A percentile compares a stretch with the other conserved stretches of the same genome.
Conservation (phyloP, 148 eudicot species). For the Pharnaceum exiguum region DNA sequence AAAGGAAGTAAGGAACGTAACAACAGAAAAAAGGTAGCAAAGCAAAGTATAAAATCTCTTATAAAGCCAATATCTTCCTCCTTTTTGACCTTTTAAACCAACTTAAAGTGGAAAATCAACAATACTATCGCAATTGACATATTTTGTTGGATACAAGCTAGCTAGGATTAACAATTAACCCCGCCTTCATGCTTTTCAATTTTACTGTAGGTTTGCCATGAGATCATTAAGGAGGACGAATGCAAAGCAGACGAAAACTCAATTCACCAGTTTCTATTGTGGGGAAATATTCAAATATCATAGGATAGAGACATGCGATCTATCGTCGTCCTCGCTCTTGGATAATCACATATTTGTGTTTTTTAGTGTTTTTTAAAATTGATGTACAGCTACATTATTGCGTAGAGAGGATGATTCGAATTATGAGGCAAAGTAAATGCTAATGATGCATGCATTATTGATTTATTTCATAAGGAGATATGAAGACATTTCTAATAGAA, state of each 20-base stretch:
- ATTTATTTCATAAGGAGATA: slow-evolving; percentile 3
- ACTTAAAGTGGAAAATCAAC: background rate
- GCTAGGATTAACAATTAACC: too few species aligned
- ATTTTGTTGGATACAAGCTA: too few species aligned
- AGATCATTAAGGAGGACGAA: too few species aligned
- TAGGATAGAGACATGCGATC: too few species aligned
- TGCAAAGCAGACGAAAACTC: too few species aligned
- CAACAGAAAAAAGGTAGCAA: background rate
- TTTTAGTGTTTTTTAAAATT: background rate
- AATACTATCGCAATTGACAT: too few species aligned
- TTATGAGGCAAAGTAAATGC: slow-evolving; percentile 4
- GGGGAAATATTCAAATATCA: too few species aligned
- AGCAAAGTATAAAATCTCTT: background rate
- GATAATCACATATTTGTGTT: too few species aligned
- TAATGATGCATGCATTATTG: slow-evolving; percentile 17
- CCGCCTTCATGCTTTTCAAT: too few species aligned
- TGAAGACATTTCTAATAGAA: background rate
- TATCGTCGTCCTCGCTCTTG: too few species aligned
- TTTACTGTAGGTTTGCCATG: too few species aligned
- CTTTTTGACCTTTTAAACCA: slow-evolving; percentile 1
- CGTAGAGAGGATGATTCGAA: background rate
- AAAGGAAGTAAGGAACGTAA: background rate
- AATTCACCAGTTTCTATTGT: too few species aligned
- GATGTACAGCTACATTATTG: background rate
- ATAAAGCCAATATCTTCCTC: background rate